Conservation (phyloP, 2,329 filamentous ascomycete species). For the Fusarium concolor region DNA sequence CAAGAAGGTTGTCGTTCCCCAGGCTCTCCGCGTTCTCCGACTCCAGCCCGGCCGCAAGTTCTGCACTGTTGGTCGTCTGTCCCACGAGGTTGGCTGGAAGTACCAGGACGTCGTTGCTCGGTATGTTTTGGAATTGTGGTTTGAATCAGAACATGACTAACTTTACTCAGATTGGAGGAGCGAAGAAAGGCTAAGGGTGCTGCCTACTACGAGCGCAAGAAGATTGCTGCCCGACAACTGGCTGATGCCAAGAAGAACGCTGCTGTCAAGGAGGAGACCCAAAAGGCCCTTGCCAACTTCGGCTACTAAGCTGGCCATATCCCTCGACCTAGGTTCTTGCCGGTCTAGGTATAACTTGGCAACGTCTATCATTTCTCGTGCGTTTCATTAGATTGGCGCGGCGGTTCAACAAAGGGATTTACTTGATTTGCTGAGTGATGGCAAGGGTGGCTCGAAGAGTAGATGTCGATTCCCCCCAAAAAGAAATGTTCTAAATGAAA, state of each 20-base stretch:
- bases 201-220: slow-evolving; percentile 99
- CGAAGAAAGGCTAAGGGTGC: slow-evolving; percentile 99
- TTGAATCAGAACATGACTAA: slow-evolving; percentile 25
- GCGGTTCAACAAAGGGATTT: slow-evolving; percentile 62
- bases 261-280: slow-evolving; percentile 85
- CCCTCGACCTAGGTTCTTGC: slow-evolving; percentile 46
- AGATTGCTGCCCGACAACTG: slow-evolving; percentile 90
- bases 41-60: slow-evolving; percentile 99
- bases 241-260: slow-evolving; percentile 93
- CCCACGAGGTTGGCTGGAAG: slow-evolving; percentile 99
- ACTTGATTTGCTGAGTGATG: slow-evolving; percentile 62
- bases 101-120: slow-evolving; percentile 99
- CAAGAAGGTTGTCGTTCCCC: slow-evolving; percentile 99
- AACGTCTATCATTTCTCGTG: slow-evolving; percentile 61
- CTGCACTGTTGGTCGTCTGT: slow-evolving; percentile 98
- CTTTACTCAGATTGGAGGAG: slow-evolving; percentile 86
- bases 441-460: slow-evolving; percentile 56
- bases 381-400: slow-evolving; percentile 67
- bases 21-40: slow-evolving; percentile 95
- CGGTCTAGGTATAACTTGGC: slow-evolving; percentile 51
- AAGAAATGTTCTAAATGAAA: slow-evolving; percentile 52
- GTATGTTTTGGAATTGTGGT: slow-evolving; percentile 67
- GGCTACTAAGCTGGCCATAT: slow-evolving; percentile 78
- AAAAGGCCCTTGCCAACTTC: slow-evolving; percentile 86
- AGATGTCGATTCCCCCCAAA: slow-evolving; percentile 49